These are phyloP conservation scores for Candida maesae DNA, from an alignment of 805 yeast genomes.

Conservation along the genomic window DNA sequence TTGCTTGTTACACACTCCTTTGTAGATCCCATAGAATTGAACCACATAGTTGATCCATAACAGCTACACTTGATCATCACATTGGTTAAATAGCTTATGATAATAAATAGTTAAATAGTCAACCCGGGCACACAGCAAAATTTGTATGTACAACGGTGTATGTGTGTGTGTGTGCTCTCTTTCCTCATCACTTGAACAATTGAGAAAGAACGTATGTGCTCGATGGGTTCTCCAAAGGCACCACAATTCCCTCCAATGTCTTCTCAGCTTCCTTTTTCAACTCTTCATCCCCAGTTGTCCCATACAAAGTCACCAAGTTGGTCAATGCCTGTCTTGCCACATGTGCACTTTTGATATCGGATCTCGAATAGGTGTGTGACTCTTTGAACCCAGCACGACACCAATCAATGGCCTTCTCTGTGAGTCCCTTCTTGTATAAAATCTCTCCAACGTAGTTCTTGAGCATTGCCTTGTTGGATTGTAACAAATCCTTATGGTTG, in stretches of 20 bases:
- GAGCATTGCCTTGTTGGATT: slow-evolving; percentile 29
- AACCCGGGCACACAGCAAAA: too few relatives aligned
- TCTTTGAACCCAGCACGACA: slow-evolving; percentile 36
- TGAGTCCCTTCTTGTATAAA: slow-evolving; percentile 33
- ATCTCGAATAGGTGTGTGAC: slow-evolving; percentile 28
- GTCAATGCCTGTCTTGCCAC: slow-evolving; percentile 35
- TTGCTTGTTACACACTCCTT: too few relatives aligned
- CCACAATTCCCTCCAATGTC: slow-evolving; percentile 7
- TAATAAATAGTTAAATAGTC: too few relatives aligned
- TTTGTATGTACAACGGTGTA: not conserved
- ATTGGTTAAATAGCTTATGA: not conserved
- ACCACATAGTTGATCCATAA: too few relatives aligned
- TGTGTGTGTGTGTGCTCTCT: too few relatives aligned
- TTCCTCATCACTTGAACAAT: slow-evolving; percentile 5
- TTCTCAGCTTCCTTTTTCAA: slow-evolving; percentile 12
- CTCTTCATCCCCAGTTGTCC: slow-evolving; percentile 15
- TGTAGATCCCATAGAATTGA: too few relatives aligned
- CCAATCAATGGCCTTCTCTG: slow-evolving; percentile 36
- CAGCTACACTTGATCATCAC: too few relatives aligned
- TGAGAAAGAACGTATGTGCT: slow-evolving; percentile 9
- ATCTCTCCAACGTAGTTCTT: slow-evolving; percentile 42
- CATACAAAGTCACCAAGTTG: slow-evolving; percentile 27
- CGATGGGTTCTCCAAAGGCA: slow-evolving; percentile 5
- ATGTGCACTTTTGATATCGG: slow-evolving; percentile 35
- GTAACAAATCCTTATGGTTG: slow-evolving; percentile 1